These are phyloP conservation scores for Calocybe gangraenosa DNA, from an alignment of 768 basidiomycete genomes.

Conservation along the genomic window DNA sequence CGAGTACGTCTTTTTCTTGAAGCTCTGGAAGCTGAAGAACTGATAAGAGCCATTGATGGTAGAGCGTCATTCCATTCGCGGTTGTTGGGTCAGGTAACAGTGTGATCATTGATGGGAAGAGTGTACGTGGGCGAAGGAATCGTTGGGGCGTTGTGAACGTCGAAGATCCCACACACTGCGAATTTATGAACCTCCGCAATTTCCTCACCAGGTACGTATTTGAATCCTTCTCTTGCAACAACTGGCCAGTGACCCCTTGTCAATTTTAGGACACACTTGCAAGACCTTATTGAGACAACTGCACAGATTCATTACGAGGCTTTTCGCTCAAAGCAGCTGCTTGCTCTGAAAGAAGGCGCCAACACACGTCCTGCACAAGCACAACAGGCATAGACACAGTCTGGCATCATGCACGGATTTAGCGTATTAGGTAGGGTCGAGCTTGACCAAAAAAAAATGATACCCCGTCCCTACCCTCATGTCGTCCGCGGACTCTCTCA, in stretches of 20 bases:
- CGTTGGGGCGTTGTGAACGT: conserved; percentile 99
- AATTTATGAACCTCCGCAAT: conserved; percentile 95
- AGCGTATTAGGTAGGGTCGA: neutral
- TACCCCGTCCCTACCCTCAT: conserved; percentile 12
- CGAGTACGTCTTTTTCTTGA: conserved; percentile 48
- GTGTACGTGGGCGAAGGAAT: conserved; percentile 94
- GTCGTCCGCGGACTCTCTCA: conserved; percentile 13
- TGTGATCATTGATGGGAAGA: conserved; percentile 93
- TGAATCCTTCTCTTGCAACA: neutral
- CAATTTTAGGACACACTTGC: conserved; percentile 88
- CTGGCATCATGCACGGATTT: conserved; percentile 2
- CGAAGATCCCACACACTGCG: conserved; percentile 95
- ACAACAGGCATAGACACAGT: conserved; percentile 24
- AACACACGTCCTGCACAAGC: conserved; percentile 53
- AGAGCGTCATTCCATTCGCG: conserved; percentile 96
- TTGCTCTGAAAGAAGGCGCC: conserved; percentile 95
- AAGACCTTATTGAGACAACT: conserved; percentile 98
- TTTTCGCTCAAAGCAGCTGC: conserved; percentile 96
- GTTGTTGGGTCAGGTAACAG: conserved; percentile 96
- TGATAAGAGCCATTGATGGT: no score
- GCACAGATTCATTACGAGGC: conserved; percentile 99
- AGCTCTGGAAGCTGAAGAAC: neutral
- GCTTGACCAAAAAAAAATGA: conserved; percentile 16
- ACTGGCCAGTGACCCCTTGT: no score
- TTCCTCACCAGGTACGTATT: conserved; percentile 79